A percentile compares a stretch with the other conserved stretches of the same genome.
Conservation (phyloP, 2,329 filamentous ascomycete genomes). For the Plenodomus lindquistii region DNA sequence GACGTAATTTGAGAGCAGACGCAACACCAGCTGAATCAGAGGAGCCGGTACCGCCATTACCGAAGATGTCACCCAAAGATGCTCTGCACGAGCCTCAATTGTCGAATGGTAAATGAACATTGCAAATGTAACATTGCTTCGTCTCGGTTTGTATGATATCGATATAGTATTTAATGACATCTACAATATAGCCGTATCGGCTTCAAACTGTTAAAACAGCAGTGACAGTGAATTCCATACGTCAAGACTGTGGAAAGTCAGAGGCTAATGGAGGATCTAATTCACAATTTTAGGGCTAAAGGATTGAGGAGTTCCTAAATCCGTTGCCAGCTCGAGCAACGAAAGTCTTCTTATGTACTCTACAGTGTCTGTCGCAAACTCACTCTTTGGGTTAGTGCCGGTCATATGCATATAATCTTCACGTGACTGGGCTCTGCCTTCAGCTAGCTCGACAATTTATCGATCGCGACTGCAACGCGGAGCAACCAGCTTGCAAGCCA, state of each 20-base stretch:
- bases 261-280: no score
- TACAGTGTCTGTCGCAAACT: slow-evolving; percentile 20
- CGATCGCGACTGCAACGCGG: slow-evolving; percentile 9
- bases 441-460: slow-evolving; percentile 11
- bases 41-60: slow-evolving; percentile 31
- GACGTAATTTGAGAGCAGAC: slow-evolving; percentile 30
- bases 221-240: no score
- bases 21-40: slow-evolving; percentile 13
- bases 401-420: slow-evolving; percentile 1
- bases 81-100: slow-evolving; percentile 13
- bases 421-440: slow-evolving; percentile 24
- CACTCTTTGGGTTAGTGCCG: slow-evolving; percentile 22
- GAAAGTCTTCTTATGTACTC: neutral
- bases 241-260: no score
- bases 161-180: neutral
- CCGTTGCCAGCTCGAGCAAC: no score
- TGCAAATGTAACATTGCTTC: neutral
- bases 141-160: neutral
- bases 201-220: no score
- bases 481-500: neutral
- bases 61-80: slow-evolving; percentile 12
- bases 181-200: no score
- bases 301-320: no score
- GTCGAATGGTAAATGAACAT: neutral
- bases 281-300: no score